Base-by-base conservation (phyloP, 495 filamentous ascomycete species). In the Penicillium malachiteum region DNA sequence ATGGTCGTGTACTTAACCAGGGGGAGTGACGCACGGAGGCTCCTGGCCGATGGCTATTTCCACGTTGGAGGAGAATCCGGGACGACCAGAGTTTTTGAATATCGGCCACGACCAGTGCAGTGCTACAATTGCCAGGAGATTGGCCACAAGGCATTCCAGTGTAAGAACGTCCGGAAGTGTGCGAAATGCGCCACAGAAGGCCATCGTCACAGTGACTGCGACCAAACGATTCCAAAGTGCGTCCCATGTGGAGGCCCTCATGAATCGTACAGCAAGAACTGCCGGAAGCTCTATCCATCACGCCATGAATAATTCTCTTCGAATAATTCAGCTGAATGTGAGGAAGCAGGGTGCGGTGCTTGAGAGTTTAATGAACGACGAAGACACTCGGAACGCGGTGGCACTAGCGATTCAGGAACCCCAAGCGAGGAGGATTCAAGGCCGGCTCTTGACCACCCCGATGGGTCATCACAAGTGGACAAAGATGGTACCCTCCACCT, bases 1-100 rank as follows among this genome's bases (percentile, higher is more conserved):
- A 71, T 71, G 59, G 68, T 69, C 13, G 59, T 71, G 0, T 72
- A 72, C 47, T 52, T 71, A 0, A 72, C 68, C 7, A 72, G 62
- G 57, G 55, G 53, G 0, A 56, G 16, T 51, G 57, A 71, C 18
- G 66, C 60, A 18, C 58, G 44, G 56, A 63, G 63, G 47, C 62
- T 69, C 9, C 43, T 69, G 21, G 56, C 54, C 30, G 61, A 68
- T 12, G 50, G 64, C 21, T 65, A 44, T 59, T 71, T 70, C 41
- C 55, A 71, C 39, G 52, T 47, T 50, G 49, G 55, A 7, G 62
- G 61, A 41, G 68, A 71, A 54, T 71, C 66, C 6, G 66, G 59
- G n/a, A 34, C 47, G 13, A 71, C 63, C 16, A 64, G 66, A 38
- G 12, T 39, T 38, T 67, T 70, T 52, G 55, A 71, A 50, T 41